Evolutionary conservation across 352 stramenopile genomes (phyloP).

Genomic region (Pythium graminicola): DNA sequence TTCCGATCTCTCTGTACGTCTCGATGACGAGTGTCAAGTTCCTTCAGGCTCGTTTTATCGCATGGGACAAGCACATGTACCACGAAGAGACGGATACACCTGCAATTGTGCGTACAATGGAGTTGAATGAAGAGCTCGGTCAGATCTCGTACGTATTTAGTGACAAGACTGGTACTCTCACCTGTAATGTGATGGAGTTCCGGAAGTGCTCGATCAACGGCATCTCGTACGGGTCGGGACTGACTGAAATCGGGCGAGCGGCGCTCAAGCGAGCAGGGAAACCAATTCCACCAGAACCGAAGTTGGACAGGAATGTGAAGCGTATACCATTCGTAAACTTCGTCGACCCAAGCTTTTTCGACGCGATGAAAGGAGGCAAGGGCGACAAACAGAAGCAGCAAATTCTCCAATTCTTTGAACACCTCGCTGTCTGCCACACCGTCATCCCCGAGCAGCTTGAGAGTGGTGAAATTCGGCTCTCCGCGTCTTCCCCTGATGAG

Average conservation of each 20-base stretch:
- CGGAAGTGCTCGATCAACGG: slow-evolving; percentile 92
- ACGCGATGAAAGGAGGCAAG: slow-evolving; percentile 47
- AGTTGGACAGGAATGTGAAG: slow-evolving; percentile 45
- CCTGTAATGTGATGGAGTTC: slow-evolving; percentile 96
- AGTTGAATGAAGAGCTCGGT: slow-evolving; percentile 90
- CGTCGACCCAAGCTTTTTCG: slow-evolving; percentile 55
- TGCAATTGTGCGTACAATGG: slow-evolving; percentile 68
- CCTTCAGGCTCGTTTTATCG: slow-evolving; percentile 93
- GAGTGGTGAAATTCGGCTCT: slow-evolving; percentile 77
- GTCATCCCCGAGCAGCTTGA: slow-evolving; percentile 52
- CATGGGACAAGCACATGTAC: slow-evolving; percentile 89
- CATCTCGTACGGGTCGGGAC: slow-evolving; percentile 49
- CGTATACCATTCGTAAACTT: slow-evolving; percentile 76
- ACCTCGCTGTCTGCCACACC: slow-evolving; percentile 77
- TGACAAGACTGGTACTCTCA: slow-evolving; percentile 95
- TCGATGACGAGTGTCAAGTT: slow-evolving; percentile 96
- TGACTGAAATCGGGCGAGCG: slow-evolving; percentile 59
- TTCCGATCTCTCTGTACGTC: slow-evolving; percentile 98
- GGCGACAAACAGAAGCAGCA: slow-evolving; percentile 39
- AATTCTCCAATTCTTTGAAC: slow-evolving; percentile 78
- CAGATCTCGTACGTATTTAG: slow-evolving; percentile 90
- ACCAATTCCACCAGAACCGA: slow-evolving; percentile 53
- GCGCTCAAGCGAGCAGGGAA: slow-evolving; percentile 52
- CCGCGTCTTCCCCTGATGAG: slow-evolving; percentile 80
- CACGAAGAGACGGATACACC: slow-evolving; percentile 86